These are phyloP conservation scores for Fusarium armeniacum DNA, from an alignment of 2,329 filamentous ascomycete genomes.

Conservation along the genomic window DNA sequence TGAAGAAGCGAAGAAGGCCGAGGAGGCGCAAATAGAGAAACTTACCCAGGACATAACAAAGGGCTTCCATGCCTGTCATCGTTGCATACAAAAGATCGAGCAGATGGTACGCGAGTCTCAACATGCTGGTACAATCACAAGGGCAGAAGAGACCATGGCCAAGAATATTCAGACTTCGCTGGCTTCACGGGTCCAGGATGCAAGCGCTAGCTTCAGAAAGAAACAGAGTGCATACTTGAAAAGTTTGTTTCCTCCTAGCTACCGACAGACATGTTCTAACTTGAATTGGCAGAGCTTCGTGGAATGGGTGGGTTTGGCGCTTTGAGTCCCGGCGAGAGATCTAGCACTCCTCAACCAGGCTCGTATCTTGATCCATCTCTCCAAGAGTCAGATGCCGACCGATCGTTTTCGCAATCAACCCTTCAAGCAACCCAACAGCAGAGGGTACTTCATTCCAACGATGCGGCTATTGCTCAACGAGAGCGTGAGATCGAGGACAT, in stretches of 20 bases:
- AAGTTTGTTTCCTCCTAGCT: slow-evolving; percentile 67
- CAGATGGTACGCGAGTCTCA: slow-evolving; percentile 86
- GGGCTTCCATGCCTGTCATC: slow-evolving; percentile 90
- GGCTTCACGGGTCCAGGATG: slow-evolving; percentile 88
- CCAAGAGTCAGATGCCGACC: slow-evolving; percentile 93
- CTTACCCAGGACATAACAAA: slow-evolving; percentile 92
- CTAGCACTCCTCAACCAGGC: slow-evolving; percentile 64
- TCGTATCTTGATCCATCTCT: slow-evolving; percentile 87
- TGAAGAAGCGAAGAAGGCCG: slow-evolving; percentile 86
- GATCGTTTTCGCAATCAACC: slow-evolving; percentile 90
- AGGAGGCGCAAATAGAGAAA: slow-evolving; percentile 90
- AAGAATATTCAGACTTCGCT: slow-evolving; percentile 95
- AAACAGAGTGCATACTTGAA: slow-evolving; percentile 97
- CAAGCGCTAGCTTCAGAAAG: slow-evolving; percentile 92
- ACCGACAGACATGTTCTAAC: slow-evolving; percentile 11
- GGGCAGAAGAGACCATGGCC: slow-evolving; percentile 94
- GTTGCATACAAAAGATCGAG: slow-evolving; percentile 88
- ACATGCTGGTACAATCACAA: slow-evolving; percentile 77
- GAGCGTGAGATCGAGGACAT: slow-evolving; percentile 98
- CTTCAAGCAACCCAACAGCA: slow-evolving; percentile 82
- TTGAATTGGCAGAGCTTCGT: slow-evolving; percentile 73
- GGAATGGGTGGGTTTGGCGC: slow-evolving; percentile 74
- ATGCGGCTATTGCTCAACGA: slow-evolving; percentile 87
- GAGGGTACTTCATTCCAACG: slow-evolving; percentile 79
- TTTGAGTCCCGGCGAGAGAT: slow-evolving; percentile 65